Evolutionary conservation across 768 basidiomycete species (phyloP).

Genomic region (Candolleomyces eurysporus): DNA sequence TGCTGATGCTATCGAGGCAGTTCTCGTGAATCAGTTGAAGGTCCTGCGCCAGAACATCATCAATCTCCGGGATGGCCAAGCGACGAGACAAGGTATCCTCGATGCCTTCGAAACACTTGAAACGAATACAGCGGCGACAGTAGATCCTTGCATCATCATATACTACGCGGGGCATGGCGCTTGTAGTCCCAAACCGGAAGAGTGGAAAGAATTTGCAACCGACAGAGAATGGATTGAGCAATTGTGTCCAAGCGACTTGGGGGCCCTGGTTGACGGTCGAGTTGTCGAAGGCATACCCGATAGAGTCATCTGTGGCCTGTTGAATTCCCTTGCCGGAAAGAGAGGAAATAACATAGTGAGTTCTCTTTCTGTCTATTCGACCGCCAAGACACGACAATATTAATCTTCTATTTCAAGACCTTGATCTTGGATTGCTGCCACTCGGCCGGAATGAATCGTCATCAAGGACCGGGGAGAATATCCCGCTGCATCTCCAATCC

Average conservation of each 20-base stretch:
- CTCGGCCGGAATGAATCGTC: slow-evolving; percentile 31
- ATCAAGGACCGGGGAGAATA: slow-evolving; percentile 8
- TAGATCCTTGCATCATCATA: slow-evolving; percentile 31
- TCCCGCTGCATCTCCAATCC: slow-evolving; percentile 24
- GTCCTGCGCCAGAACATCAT: slow-evolving; percentile 31
- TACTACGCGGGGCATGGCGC: slow-evolving; percentile 47
- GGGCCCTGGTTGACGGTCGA: slow-evolving; percentile 6
- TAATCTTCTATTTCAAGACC: slow-evolving; percentile 24
- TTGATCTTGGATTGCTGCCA: slow-evolving; percentile 47
- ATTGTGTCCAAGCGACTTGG: slow-evolving; percentile 33
- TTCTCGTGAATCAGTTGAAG: slow-evolving; percentile 23
- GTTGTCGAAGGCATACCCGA: slow-evolving; percentile 37
- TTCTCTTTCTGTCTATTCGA: not conserved
- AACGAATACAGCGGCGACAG: slow-evolving; percentile 11
- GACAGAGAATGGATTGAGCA: slow-evolving; percentile 28
- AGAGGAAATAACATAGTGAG: slow-evolving; percentile 46
- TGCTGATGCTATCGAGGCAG: slow-evolving; percentile 34
- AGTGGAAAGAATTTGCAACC: slow-evolving; percentile 24
- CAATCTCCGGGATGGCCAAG: slow-evolving; percentile 33
- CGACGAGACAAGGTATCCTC: slow-evolving; percentile 35
- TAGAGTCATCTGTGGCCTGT: slow-evolving; percentile 33
- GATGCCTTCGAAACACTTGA: slow-evolving; percentile 23
- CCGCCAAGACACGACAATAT: not conserved
- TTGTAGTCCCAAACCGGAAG: slow-evolving; percentile 24
- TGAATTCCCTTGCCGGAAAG: slow-evolving; percentile 32